Evolutionary conservation across 108 stramenopile genomes (phyloP).

Genomic region (Aurantiochytrium sp.): DNA sequence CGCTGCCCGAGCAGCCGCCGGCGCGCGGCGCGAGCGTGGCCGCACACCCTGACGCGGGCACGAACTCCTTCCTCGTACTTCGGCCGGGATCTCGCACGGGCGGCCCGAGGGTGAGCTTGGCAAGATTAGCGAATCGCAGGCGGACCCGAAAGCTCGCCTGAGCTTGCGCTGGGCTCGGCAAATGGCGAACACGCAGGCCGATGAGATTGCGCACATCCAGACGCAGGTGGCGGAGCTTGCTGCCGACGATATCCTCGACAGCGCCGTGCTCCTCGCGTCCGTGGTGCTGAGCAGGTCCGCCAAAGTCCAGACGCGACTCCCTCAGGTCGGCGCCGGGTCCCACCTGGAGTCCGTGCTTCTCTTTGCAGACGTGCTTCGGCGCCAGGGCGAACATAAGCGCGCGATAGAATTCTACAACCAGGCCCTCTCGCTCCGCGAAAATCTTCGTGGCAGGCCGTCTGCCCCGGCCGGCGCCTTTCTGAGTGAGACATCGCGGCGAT

Average conservation of each 20-base stretch:
- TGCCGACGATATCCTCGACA: background rate
- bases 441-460: background rate
- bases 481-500: background rate
- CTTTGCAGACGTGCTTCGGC: slow-evolving; percentile 2
- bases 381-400: background rate
- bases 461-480: background rate
- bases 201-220: background rate
- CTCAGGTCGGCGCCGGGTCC: background rate
- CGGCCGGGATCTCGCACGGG: no score
- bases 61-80: no score
- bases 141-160: no score
- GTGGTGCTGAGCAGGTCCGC: slow-evolving; percentile 21
- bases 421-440: background rate
- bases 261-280: background rate
- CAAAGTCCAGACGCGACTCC: background rate
- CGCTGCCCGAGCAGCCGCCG: no score
- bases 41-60: no score
- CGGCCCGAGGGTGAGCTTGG: no score
- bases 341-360: background rate
- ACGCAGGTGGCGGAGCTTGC: background rate
- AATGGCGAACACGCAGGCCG: background rate
- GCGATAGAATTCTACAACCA: slow-evolving; percentile 5
- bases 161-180: background rate
- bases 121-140: no score
- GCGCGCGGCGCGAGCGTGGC: no score